Conservation (phyloP, 441 rosid genomes). For the Metrosideros polymorpha region DNA sequence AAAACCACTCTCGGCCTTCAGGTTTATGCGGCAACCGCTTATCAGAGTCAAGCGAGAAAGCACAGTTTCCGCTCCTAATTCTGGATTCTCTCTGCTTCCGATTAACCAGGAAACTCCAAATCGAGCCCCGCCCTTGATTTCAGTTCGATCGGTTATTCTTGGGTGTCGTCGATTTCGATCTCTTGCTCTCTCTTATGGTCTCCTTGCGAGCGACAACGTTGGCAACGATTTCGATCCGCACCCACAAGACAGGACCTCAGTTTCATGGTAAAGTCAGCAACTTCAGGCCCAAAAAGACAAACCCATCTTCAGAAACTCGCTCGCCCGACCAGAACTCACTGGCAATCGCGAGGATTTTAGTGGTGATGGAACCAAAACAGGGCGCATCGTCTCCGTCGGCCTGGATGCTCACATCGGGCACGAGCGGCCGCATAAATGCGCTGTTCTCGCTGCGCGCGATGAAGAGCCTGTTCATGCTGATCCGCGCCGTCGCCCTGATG, state of each 20-base stretch:
- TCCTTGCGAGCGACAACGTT: not conserved
- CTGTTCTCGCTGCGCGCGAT: conserved; percentile 50
- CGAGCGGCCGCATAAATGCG: conserved; percentile 63
- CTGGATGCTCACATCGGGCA: conserved; percentile 68
- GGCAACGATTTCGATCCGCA: not conserved
- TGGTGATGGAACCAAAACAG: not conserved
- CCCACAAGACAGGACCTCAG: not conserved
- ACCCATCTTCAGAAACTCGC: not conserved
- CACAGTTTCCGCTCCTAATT: not conserved
- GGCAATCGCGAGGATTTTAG: not conserved
- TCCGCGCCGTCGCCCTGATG: conserved; percentile 39
- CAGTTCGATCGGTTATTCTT: not conserved
- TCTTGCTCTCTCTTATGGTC: not conserved
- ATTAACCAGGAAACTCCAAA: not conserved
- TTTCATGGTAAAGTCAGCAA: not conserved
- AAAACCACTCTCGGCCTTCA: not conserved
- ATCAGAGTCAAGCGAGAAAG: not conserved
- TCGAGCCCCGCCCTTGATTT: not conserved
- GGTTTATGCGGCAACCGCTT: not conserved
- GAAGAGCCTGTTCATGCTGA: conserved; percentile 27
- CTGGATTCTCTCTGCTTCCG: not conserved
- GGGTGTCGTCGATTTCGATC: not conserved
- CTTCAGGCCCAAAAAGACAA: not conserved
- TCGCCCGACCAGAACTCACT: not conserved
- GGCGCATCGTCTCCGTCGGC: conserved; percentile 23